phyloP scores from a whole-genome alignment of 495 filamentous ascomycete genomes.

The Astrothelium macrocarpum region DNA sequence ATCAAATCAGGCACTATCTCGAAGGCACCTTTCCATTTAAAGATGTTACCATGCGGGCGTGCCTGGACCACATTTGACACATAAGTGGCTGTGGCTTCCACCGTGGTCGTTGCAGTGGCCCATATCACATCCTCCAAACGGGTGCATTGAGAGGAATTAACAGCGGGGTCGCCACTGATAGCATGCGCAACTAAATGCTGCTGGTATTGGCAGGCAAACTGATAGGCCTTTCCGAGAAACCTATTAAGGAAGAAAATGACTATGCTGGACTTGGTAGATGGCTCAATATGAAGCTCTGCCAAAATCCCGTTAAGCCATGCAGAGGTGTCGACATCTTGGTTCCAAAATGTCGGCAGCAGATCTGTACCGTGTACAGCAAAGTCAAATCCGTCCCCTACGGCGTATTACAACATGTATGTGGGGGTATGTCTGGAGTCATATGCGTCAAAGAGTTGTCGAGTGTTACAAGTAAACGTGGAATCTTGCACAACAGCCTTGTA shows the following conservation, averaged over 20 bases:
- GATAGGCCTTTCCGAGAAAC: not conserved
- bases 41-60: not conserved
- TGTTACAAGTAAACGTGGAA: not conserved
- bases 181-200: not conserved
- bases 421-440: not conserved
- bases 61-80: not conserved
- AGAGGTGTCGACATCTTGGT: slow-evolving; percentile 3
- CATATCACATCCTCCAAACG: not conserved
- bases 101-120: not conserved
- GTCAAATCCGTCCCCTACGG: not conserved
- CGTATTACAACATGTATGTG: not conserved
- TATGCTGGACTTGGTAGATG: not conserved
- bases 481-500: not conserved
- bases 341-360: not conserved
- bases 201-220: not conserved
- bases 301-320: not conserved
- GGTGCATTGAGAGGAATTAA: not conserved
- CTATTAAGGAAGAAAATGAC: not conserved
- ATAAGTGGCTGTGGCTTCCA: not conserved
- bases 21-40: not conserved
- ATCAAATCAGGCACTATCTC: not conserved
- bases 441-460: not conserved
- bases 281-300: not conserved
- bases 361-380: not conserved
- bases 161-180: not conserved